Evolutionary conservation across 441 rosid genomes (phyloP), one percentile per base, ranked within the genome.

Genomic region (Populus tomentosa): DNA sequence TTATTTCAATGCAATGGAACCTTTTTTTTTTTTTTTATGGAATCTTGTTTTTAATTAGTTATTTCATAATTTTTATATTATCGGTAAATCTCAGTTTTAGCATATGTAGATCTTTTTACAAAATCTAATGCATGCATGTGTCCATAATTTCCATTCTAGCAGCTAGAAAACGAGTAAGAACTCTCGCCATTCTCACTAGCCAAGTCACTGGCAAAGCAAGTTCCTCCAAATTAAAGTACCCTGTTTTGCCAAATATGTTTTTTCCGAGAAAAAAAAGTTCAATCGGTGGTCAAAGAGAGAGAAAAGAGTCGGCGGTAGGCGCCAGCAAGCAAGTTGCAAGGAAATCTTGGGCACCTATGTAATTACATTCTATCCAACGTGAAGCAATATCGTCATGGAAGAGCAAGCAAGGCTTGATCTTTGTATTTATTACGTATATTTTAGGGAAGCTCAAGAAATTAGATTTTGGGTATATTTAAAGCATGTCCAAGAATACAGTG

Each of bases 261-360:
- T 40, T 9, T 9, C 1, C 13, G 11, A 5, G 1, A 10, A 24
- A 10, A 62, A 9, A 21, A 62, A 62, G 28, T 21, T 23, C 65
- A 62, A 23, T 62, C 65, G 65, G 65, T 62, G 65, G 65, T 62
- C 65, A 62, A 69, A 36, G 30, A 36, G 23, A 40, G 14, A 21
- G 10, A 24, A 70, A 40, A 23, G 26, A 5, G 72, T 21, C 59
- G 32, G 72, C 59, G 56, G 72, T 70, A 11, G 72, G 59, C 46
- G 72, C 72, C 61, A 23, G 70, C 46, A 13, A 40, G 72, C 72
- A 40, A 70, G n/a, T 70, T 70, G 72, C 61, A 13, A 42, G 61
- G 10, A 23, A 11, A n/a, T n/a, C n/a, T 9, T 3, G 3, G 71
- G 28, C 71, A 10, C 16, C 30, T 36, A 9, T 6, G 65, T 10